Base-by-base conservation (phyloP, 345 rosid genomes). In the Boechera retrofracta region DNA sequence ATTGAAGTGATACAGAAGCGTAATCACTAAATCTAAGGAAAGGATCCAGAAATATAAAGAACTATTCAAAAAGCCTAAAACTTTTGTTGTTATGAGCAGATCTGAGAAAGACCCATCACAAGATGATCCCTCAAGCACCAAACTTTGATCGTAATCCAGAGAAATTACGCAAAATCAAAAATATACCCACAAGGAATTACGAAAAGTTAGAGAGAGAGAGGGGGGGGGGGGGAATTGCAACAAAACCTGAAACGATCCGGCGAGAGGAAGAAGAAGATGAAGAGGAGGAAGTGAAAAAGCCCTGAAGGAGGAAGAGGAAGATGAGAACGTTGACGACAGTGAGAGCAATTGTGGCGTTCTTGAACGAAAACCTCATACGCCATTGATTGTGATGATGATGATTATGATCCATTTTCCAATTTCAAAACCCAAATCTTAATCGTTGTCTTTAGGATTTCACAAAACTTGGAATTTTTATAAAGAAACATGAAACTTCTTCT, bases 311-410 rank as follows among this genome's bases (percentile, higher is more conserved):
- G 76, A 86, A 71, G 47, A 94, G 84, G 60, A 73, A 88, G 29
- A 74, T 76, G 77, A 86, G 4, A 11, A 91, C 29, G 49, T 94
- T 94, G 72, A 94, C 36, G 36, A 85, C 41, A 15, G 90, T 87
- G 59, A 91, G 67, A 16, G 82, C 68, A 32, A 94, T 86, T 51
- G 97, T 94, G 0, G 89, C 96, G 84, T 81, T 89, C 84, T 87
- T 91, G 85, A 89, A 91, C 12, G 97, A 89, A 63, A 94, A 82
- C 42, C 89, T 90, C 70, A 81, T 10, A 67, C 89, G 85, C 90
- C 87, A 84, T 9, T 88, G 72, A 48, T 13, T 44, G n/a, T 85
- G 91, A 36, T 81, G 85, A 53, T 39, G 54, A 54, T 77, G 64
- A 58, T 31, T 28, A 32, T 62, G 77, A 41, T 78, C 76, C 76